Base-by-base conservation (phyloP, 352 stramenopile species). In the Globisporangium heterothallicum region DNA sequence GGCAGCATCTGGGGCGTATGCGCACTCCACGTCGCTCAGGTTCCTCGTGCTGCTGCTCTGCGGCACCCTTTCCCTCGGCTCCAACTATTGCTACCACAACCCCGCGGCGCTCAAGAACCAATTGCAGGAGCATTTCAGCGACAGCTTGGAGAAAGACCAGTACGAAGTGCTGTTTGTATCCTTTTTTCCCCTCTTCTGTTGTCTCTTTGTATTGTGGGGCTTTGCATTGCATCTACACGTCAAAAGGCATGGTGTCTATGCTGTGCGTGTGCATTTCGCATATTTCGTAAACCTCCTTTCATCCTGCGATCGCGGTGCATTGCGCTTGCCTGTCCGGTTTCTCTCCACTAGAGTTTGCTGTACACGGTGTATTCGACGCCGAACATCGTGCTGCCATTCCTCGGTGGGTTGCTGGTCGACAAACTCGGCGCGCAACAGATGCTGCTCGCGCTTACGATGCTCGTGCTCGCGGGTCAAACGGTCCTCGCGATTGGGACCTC, bases 341-440 rank as follows among this genome's bases (percentile, higher is more conserved):
- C 7, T 13, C 6, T 25, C 2, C 14, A 61, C 4, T 77, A 91
- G 70, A 90, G 81, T 49, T 55, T 94, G 47, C 69, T 96, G 24
- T 96, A 96, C 68, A 89, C 77, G 18, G 52, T 93, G 21, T 93
- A 94, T 63, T 86, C 73, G 45, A 75, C 84, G 10, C 85, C 85
- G 2, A 95, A 94, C 52, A 82, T 93, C 35, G 51, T 96, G 16
- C 53, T 95, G 14, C 87, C 87, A 5, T 88, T 96, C 38, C 70
- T 95, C 32, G 86, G 87, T 1, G 87, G 86, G 6, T 64, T 78
- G 30, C 59, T 96, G 4, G 77, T 94, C 16, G 83, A 95, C 36
- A 59, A 65, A 5, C 62, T 88, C 34, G 86, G 86, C 16, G 73
- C 82, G 6, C 66, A 72, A 14, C 51, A 68, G 25, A 84, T 74